Evolutionary conservation across 164 flowering plant species (phyloP).

Genomic region (Tinospora cordifolia): DNA sequence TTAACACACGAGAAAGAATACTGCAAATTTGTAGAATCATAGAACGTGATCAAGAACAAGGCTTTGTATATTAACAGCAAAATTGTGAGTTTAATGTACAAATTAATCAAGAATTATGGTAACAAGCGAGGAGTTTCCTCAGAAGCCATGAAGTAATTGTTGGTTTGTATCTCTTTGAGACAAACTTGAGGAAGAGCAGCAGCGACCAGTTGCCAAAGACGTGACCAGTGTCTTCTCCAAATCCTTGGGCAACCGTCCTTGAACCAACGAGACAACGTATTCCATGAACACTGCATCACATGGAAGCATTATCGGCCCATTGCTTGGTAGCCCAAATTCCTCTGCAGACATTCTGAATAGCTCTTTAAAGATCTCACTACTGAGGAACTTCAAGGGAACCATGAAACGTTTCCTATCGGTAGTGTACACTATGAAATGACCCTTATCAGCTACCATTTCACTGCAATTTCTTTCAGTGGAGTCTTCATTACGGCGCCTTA

Average conservation of each 20-base stretch:
- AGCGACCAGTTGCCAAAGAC: constrained; percentile 7
- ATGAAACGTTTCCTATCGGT: constrained; percentile 14
- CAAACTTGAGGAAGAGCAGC: not conserved
- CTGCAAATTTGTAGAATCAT: no score
- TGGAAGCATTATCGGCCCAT: constrained; percentile 17
- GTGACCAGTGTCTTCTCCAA: constrained; percentile 19
- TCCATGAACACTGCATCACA: constrained; percentile 17
- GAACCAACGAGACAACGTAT: constrained; percentile 11
- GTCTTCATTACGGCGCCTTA: not conserved
- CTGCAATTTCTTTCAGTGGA: not conserved
- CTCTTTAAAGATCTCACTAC: constrained; percentile 20
- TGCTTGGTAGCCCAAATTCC: constrained; percentile 15
- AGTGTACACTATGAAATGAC: constrained; percentile 21
- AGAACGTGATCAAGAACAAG: no score
- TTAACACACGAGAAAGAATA: no score
- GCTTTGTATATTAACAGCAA: no score
- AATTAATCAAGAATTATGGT: no score
- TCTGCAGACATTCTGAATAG: constrained; percentile 24
- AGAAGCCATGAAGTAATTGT: not conserved
- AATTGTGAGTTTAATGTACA: no score
- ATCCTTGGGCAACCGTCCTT: not conserved
- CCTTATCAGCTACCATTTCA: constrained; percentile 5
- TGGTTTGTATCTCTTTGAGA: not conserved
- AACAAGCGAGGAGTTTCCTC: no score
- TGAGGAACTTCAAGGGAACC: constrained; percentile 23